Percentiles rank a stretch among this genome's conserved stretches.
These are phyloP conservation scores for Ormosia emarginata DNA, from an alignment of 306 rosid genomes.

Conservation along the genomic window DNA sequence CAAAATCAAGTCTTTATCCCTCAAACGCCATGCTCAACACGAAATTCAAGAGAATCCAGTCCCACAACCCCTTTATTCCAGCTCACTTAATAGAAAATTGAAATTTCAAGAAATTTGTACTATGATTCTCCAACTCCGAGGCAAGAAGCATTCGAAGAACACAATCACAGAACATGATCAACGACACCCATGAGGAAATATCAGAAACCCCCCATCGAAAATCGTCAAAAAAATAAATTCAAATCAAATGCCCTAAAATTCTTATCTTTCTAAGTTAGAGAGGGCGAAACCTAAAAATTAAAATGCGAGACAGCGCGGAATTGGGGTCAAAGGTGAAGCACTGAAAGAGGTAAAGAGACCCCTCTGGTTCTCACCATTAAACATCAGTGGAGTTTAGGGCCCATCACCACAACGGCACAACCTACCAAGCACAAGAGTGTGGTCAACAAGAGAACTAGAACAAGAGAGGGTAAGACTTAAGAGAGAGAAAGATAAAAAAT, in stretches of 20 bases:
- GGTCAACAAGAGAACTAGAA: constrained; percentile 36
- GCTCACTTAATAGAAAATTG: background rate
- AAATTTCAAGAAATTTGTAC: constrained; percentile 6
- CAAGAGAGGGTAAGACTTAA: constrained; percentile 16
- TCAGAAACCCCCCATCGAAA: constrained; percentile 24
- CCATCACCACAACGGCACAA: constrained; percentile 69
- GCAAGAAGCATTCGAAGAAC: constrained; percentile 19
- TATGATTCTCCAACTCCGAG: background rate
- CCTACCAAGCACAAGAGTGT: constrained; percentile 74
- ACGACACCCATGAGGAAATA: constrained; percentile 28
- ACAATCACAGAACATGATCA: constrained; percentile 20
- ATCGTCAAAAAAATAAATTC: constrained; percentile 31
- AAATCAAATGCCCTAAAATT: constrained; percentile 36
- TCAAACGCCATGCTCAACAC: constrained; percentile 45
- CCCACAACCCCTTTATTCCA: constrained; percentile 10
- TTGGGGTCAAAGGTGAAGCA: constrained; percentile 52
- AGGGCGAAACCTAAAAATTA: constrained; percentile 20
- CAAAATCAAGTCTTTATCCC: constrained; percentile 32
- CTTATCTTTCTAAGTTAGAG: constrained; percentile 25
- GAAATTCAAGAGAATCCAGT: constrained; percentile 25
- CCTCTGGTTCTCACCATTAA: constrained; percentile 41
- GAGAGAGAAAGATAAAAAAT: background rate
- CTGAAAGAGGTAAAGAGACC: constrained; percentile 53
- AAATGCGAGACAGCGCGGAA: constrained; percentile 53
- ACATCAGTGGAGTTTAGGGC: constrained; percentile 82